Conservation (phyloP, 306 rosid genomes). For the Sophora flavescens region DNA sequence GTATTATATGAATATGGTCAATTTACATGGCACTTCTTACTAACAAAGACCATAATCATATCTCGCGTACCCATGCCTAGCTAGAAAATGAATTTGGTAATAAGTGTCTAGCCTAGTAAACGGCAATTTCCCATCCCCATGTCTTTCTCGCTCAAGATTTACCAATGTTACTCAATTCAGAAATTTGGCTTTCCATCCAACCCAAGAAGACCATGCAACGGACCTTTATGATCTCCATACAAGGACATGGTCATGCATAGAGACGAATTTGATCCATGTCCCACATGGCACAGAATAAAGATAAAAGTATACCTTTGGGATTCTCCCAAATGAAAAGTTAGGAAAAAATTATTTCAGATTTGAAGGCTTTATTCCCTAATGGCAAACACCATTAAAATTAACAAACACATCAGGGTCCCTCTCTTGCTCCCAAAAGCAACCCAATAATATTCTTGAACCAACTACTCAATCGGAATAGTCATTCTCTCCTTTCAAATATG, state of each 20-base stretch:
- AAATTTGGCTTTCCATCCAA: slow-evolving; percentile 47
- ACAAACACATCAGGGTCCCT: slow-evolving; percentile 67
- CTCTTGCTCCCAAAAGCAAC: slow-evolving; percentile 59
- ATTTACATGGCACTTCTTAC: slow-evolving; percentile 24
- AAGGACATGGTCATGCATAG: slow-evolving; percentile 47
- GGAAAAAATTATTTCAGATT: slow-evolving; percentile 49
- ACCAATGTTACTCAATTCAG: slow-evolving; percentile 40
- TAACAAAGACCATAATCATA: slow-evolving; percentile 50
- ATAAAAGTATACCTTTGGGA: slow-evolving; percentile 65
- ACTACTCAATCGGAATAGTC: slow-evolving; percentile 54
- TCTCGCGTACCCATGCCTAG: slow-evolving; percentile 47
- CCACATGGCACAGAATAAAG: slow-evolving; percentile 53
- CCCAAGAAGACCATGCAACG: slow-evolving; percentile 49
- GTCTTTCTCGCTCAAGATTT: slow-evolving; percentile 13
- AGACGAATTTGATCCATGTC: slow-evolving; percentile 51
- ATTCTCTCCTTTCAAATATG: slow-evolving; percentile 44
- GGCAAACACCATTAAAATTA: slow-evolving; percentile 74
- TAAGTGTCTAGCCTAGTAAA: not conserved
- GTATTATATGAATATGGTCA: not conserved
- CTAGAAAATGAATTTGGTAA: not conserved
- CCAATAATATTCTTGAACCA: slow-evolving; percentile 60
- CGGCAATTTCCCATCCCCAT: not conserved
- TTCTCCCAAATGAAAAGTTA: slow-evolving; percentile 58
- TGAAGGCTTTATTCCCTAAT: slow-evolving; percentile 65
- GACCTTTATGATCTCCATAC: slow-evolving; percentile 45